Percentiles rank a stretch among this genome's conserved stretches.
phyloP scores from a whole-genome alignment of 2,329 filamentous ascomycete species.

The Penicillium digitatum region DNA sequence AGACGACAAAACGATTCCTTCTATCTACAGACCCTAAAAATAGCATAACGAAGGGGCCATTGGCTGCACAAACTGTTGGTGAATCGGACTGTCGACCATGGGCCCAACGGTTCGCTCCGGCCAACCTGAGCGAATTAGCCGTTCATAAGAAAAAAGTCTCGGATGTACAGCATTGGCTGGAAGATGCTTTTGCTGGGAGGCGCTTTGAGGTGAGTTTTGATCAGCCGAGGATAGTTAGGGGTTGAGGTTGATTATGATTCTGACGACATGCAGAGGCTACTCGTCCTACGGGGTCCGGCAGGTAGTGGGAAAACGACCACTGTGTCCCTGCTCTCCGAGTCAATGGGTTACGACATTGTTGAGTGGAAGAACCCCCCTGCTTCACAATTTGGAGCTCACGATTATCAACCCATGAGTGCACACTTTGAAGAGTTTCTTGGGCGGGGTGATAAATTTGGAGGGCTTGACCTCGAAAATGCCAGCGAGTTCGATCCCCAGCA shows the following conservation, averaged over 20 bases:
- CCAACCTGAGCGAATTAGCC: conserved; percentile 73
- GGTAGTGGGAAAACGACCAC: conserved; percentile 93
- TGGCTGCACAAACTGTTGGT: conserved; percentile 8
- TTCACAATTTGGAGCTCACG: conserved; percentile 56
- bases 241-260: conserved; percentile 4
- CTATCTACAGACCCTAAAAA: conserved; percentile 10
- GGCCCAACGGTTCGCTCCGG: conserved; percentile 79
- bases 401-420: conserved; percentile 65
- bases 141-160: conserved; percentile 92
- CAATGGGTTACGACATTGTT: conserved; percentile 71
- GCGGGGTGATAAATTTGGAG: conserved; percentile 73
- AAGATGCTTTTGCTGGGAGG: conserved; percentile 63
- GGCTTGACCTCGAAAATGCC: conserved; percentile 52
- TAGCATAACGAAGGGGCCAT: background rate
- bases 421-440: conserved; percentile 92
- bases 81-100: conserved; percentile 65
- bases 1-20: conserved; percentile 28
- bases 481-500: conserved; percentile 3
- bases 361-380: conserved; percentile 86
- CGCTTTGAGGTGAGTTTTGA: conserved; percentile 36
- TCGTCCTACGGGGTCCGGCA: conserved; percentile 84
- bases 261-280: conserved; percentile 57
- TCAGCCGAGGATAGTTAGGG: background rate
- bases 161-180: conserved; percentile 80
- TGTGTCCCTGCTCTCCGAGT: conserved; percentile 68